Evolutionary conservation across 1,284 basidiomycete genomes (phyloP).

Genomic region (Tilletia horrida): DNA sequence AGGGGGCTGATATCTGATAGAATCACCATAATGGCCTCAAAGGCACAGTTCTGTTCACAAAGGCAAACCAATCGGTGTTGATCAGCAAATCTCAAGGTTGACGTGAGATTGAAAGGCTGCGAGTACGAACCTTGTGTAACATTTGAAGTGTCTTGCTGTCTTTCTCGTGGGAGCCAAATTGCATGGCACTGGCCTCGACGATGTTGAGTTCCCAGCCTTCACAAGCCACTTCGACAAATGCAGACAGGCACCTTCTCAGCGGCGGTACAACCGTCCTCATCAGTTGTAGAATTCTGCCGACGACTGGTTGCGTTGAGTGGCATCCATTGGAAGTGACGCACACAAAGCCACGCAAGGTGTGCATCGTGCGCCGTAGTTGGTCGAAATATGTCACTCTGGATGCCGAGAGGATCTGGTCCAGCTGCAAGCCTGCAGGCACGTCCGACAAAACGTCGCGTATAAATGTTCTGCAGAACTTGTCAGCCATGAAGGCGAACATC

Average conservation of each 20-base stretch:
- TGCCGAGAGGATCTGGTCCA: too few species aligned
- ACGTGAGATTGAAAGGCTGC: background rate
- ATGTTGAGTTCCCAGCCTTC: slow-evolving; percentile 16
- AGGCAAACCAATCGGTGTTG: too few species aligned
- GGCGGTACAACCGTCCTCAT: background rate
- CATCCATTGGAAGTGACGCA: background rate
- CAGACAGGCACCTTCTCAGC: background rate
- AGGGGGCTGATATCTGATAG: background rate
- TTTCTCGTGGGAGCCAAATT: background rate
- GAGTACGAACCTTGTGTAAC: background rate
- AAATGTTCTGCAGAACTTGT: background rate
- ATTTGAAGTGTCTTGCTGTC: background rate
- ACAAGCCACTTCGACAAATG: slow-evolving; percentile 2
- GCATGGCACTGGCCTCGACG: slow-evolving; percentile 10
- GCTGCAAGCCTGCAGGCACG: background rate
- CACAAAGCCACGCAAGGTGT: too few species aligned
- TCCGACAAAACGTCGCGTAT: background rate
- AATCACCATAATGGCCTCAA: slow-evolving; percentile 4
- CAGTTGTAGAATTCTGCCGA: background rate
- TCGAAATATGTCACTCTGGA: too few species aligned
- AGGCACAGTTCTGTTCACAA: background rate
- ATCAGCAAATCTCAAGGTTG: background rate
- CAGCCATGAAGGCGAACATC: too few species aligned
- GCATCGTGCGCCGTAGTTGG: too few species aligned
- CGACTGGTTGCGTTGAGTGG: background rate